phyloP scores from a whole-genome alignment of 805 yeast species.

The Candida berthetii region DNA sequence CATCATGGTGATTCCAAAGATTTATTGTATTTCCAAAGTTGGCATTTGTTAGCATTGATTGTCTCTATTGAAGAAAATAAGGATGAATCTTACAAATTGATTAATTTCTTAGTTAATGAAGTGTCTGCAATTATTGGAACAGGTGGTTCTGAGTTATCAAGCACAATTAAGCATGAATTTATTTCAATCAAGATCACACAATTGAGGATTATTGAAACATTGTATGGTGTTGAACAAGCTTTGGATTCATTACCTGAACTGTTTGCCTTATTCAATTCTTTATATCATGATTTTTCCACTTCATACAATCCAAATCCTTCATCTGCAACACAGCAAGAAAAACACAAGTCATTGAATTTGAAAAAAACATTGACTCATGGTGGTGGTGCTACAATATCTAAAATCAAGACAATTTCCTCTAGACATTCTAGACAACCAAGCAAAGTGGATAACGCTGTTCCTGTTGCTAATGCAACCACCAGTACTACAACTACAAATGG shows the following conservation, averaged over 20 bases:
- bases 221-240: constrained; percentile 51
- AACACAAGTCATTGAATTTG: constrained; percentile 6
- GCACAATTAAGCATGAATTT: constrained; percentile 21
- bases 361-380: neutral
- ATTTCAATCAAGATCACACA: constrained; percentile 72
- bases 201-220: constrained; percentile 58
- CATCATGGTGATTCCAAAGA: constrained; percentile 23
- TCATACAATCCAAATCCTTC: no score
- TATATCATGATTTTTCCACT: constrained; percentile 30
- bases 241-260: constrained; percentile 62
- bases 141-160: constrained; percentile 1
- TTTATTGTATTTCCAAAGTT: constrained; percentile 52
- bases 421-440: no score
- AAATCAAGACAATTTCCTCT: constrained; percentile 9
- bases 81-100: constrained; percentile 48
- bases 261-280: constrained; percentile 47
- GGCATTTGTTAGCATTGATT: constrained; percentile 65
- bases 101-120: constrained; percentile 44
- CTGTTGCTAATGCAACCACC: no score
- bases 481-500: no score
- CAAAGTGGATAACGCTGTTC: no score
- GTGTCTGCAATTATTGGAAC: constrained; percentile 24
- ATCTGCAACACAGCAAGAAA: no score
- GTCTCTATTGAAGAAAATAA: constrained; percentile 55
- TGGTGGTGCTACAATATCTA: constrained; percentile 5